Conservation (phyloP, 2,329 filamentous ascomycete species). For the Cercospora zeina region DNA sequence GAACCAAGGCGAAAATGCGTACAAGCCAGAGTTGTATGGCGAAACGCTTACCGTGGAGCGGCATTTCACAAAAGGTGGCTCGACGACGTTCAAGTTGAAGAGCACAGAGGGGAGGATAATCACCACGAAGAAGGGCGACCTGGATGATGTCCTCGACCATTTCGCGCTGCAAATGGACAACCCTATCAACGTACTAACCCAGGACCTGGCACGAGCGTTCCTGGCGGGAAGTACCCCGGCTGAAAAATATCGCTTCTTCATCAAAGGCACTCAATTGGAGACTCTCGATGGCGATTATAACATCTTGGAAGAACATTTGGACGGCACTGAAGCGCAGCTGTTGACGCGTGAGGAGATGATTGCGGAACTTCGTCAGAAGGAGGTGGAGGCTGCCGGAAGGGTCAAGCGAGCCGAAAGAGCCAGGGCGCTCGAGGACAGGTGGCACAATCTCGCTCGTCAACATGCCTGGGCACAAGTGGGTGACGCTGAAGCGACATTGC, state of each 20-base stretch:
- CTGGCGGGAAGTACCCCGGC: conserved; percentile 77
- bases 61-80: conserved; percentile 69
- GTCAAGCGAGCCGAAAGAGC: conserved; percentile 67
- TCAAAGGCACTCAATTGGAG: conserved; percentile 90
- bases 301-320: conserved; percentile 74
- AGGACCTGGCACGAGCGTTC: conserved; percentile 93
- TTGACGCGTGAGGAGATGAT: conserved; percentile 63
- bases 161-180: conserved; percentile 95
- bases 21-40: conserved; percentile 78
- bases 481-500: conserved; percentile 61
- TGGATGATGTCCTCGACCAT: conserved; percentile 91
- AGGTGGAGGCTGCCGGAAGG: conserved; percentile 63
- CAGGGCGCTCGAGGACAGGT: conserved; percentile 56
- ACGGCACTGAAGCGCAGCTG: conserved; percentile 68
- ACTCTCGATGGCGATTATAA: conserved; percentile 89
- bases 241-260: conserved; percentile 95
- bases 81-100: conserved; percentile 85
- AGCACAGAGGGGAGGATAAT: conserved; percentile 67
- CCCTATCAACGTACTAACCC: conserved; percentile 90
- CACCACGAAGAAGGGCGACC: conserved; percentile 79
- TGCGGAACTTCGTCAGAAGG: conserved; percentile 57
- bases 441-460: conserved; percentile 62
- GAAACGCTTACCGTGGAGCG: conserved; percentile 87
- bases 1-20: conserved; percentile 83
- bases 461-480: conserved; percentile 86